phyloP scores from a whole-genome alignment of 257 asterid species.

The Plantago ovata region DNA sequence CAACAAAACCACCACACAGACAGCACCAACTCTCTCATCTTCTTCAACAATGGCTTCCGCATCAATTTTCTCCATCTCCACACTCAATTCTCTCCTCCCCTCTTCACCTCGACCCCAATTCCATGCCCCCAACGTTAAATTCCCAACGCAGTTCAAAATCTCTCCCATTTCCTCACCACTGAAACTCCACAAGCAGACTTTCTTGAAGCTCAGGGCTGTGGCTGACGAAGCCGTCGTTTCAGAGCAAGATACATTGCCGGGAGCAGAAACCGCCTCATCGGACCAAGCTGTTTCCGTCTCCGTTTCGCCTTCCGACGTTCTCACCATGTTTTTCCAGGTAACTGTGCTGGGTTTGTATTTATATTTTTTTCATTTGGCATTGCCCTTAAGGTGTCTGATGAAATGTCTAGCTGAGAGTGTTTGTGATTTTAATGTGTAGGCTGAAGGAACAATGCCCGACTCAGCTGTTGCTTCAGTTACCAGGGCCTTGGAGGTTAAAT shows the following conservation, averaged over 20 bases:
- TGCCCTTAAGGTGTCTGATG: conserved; percentile 22
- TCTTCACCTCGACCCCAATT: conserved; percentile 15
- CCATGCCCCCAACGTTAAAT: conserved; percentile 26
- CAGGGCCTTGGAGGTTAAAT: conserved; percentile 62
- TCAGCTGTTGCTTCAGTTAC: conserved; percentile 55
- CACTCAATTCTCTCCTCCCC: conserved; percentile 15
- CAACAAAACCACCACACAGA: neutral
- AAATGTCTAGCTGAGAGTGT: conserved; percentile 19
- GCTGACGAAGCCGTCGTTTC: conserved; percentile 42
- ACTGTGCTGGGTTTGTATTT: neutral
- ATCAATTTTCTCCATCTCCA: conserved; percentile 35
- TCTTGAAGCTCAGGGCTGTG: conserved; percentile 32
- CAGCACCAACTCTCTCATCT: too few relatives aligned
- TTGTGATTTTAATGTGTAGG: conserved; percentile 37
- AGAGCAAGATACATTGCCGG: conserved; percentile 23
- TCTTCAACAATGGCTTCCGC: conserved; percentile 48
- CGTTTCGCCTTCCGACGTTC: conserved; percentile 81
- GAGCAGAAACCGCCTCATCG: conserved; percentile 17
- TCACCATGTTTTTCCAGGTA: conserved; percentile 85
- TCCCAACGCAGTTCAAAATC: conserved; percentile 8
- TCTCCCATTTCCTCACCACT: conserved; percentile 20
- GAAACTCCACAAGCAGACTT: conserved; percentile 14
- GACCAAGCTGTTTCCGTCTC: conserved; percentile 79
- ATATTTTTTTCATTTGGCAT: neutral
- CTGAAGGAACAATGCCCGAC: conserved; percentile 79